A percentile compares a stretch with the other conserved stretches of the same genome.
Evolutionary conservation across 2,329 filamentous ascomycete species (phyloP).

Genomic region (Pseudogymnoascus sp.): DNA sequence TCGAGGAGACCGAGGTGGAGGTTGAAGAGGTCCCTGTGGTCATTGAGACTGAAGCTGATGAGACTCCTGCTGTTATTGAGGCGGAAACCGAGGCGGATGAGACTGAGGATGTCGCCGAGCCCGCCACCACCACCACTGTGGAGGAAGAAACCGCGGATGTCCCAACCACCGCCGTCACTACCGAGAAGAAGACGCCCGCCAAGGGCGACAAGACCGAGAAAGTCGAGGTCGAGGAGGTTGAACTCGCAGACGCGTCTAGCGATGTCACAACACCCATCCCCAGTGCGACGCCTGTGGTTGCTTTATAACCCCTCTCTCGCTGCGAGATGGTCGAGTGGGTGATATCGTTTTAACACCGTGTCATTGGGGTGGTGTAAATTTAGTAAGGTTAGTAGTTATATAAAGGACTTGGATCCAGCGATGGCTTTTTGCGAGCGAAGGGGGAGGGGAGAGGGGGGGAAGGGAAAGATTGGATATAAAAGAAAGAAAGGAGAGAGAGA

Average conservation of each 20-base stretch:
- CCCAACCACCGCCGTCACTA: neutral
- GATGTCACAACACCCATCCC: neutral
- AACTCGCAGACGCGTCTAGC: neutral
- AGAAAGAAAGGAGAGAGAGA: neutral
- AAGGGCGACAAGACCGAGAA: neutral
- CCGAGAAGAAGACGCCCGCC: neutral
- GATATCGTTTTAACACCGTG: too few relatives aligned
- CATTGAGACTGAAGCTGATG: conserved; percentile 11
- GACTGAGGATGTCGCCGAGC: neutral
- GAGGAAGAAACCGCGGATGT: conserved; percentile 8
- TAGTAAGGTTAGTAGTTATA: neutral
- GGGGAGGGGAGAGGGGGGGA: neutral
- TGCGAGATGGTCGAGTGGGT: neutral
- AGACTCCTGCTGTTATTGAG: neutral
- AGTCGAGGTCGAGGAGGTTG: neutral
- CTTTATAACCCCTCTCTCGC: neutral
- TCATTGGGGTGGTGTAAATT: too few relatives aligned
- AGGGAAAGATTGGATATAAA: neutral
- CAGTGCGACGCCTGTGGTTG: neutral
- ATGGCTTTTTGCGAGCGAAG: neutral
- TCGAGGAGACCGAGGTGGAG: neutral
- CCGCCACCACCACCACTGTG: neutral
- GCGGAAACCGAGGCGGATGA: neutral
- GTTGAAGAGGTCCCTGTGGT: neutral
- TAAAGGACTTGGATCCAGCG: neutral